phyloP scores from a whole-genome alignment of 2,329 filamentous ascomycete species.

The Aspergillus fumigatiaffinis region DNA sequence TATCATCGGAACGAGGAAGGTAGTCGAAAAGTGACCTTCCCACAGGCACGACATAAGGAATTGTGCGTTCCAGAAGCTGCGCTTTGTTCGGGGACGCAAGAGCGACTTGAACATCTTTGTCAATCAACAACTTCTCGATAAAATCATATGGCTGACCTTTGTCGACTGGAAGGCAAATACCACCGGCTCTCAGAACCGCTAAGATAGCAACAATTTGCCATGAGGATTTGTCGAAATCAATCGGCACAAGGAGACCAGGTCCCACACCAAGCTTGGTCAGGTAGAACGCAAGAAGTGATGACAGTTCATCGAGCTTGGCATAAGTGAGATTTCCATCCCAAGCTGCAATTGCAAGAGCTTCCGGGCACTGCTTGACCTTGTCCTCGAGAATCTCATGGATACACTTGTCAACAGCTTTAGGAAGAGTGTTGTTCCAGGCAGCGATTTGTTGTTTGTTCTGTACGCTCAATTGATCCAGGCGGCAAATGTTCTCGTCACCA shows the following conservation, averaged over 20 bases:
- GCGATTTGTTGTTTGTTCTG: conserved; percentile 27
- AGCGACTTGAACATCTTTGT: conserved; percentile 38
- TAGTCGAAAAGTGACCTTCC: conserved; percentile 33
- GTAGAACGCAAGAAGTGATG: conserved; percentile 29
- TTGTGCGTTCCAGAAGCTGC: conserved; percentile 39
- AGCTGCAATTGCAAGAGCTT: conserved; percentile 26
- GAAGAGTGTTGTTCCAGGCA: conserved; percentile 26
- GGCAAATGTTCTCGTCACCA: conserved; percentile 27
- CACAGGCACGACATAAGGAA: conserved; percentile 38
- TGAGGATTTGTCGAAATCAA: conserved; percentile 26
- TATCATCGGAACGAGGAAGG: conserved; percentile 18
- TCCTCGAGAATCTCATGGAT: conserved; percentile 27
- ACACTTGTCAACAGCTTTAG: conserved; percentile 22
- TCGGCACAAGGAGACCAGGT: conserved; percentile 23
- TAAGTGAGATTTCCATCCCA: conserved; percentile 35
- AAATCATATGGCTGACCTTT: conserved; percentile 25
- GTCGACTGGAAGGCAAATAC: conserved; percentile 35
- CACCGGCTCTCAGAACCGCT: conserved; percentile 29
- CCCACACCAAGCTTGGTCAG: conserved; percentile 27
- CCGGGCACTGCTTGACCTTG: conserved; percentile 18
- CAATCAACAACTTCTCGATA: conserved; percentile 37
- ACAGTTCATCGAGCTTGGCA: conserved; percentile 29
- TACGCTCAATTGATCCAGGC: conserved; percentile 38
- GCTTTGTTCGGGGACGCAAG: conserved; percentile 36
- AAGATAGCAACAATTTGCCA: conserved; percentile 29